Percentiles rank a stretch among this genome's conserved stretches.
phyloP scores from a whole-genome alignment of 441 rosid species.

The Populus trichocarpa region DNA sequence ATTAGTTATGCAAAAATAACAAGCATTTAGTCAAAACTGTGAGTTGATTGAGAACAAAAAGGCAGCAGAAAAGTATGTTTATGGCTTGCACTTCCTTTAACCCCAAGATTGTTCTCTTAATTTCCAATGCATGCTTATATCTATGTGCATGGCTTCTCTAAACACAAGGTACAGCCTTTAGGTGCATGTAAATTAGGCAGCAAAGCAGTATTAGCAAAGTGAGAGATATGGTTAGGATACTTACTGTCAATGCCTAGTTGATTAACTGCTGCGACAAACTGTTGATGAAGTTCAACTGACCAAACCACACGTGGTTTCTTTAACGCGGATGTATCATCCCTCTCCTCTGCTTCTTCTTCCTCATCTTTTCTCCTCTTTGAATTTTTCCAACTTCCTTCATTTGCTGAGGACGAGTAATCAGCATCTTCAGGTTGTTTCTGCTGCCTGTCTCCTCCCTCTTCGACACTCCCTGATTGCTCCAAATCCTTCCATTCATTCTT shows the following conservation, averaged over 20 bases:
- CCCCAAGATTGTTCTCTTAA: background rate
- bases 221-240: constrained; percentile 22
- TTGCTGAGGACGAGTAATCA: constrained; percentile 74
- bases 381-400: constrained; percentile 45
- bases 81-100: no score
- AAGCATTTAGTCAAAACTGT: background rate
- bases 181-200: background rate
- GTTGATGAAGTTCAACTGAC: constrained; percentile 94
- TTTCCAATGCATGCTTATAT: no score
- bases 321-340: constrained; percentile 74
- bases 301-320: constrained; percentile 95
- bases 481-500: constrained; percentile 64
- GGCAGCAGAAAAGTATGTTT: background rate
- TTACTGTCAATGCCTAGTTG: constrained; percentile 93
- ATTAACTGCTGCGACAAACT: constrained; percentile 86
- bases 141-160: background rate
- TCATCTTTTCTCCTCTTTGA: constrained; percentile 55
- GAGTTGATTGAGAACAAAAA: background rate
- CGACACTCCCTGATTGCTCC: constrained; percentile 83
- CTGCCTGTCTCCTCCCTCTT: constrained; percentile 56
- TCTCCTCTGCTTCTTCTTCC: constrained; percentile 75
- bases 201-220: background rate
- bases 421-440: constrained; percentile 57
- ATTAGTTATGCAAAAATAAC: background rate
- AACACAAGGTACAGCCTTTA: background rate